phyloP scores from a whole-genome alignment of 208 protist genomes.

The Acanthamoeba castellanii region DNA sequence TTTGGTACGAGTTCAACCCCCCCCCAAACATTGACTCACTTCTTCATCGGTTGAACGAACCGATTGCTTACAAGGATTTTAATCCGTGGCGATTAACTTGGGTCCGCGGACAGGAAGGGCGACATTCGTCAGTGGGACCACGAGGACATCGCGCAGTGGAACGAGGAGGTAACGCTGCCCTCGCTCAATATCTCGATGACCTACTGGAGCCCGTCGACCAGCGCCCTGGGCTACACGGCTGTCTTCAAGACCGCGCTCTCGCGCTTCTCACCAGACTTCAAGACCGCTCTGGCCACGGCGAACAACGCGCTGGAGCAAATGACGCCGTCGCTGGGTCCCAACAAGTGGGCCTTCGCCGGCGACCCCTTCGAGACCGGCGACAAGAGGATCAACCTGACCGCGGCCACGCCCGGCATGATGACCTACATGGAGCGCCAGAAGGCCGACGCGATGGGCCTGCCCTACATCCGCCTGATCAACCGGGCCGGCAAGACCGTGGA shows the following conservation, averaged over 20 bases:
- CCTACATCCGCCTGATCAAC: slow-evolving; percentile 69
- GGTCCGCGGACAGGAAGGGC: slow-evolving; percentile 32
- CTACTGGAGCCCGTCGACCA: slow-evolving; percentile 52
- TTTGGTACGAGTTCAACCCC: too few relatives aligned
- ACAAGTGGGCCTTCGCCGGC: slow-evolving; percentile 26
- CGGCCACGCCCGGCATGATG: slow-evolving; percentile 26
- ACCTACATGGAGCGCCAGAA: slow-evolving; percentile 59
- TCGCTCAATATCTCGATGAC: slow-evolving; percentile 47
- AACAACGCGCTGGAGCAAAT: slow-evolving; percentile 51
- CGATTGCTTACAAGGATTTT: too few relatives aligned
- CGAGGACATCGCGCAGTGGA: not conserved
- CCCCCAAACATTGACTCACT: too few relatives aligned
- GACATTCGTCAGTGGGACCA: slow-evolving; percentile 58
- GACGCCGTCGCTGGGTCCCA: not conserved
- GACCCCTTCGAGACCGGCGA: not conserved
- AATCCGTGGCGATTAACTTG: too few relatives aligned
- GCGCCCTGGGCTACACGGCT: slow-evolving; percentile 41
- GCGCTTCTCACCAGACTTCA: slow-evolving; percentile 19
- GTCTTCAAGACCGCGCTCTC: slow-evolving; percentile 44
- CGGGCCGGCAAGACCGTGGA: slow-evolving; percentile 21
- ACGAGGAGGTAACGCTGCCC: not conserved
- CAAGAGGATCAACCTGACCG: not conserved
- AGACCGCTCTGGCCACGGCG: not conserved
- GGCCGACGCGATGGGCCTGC: slow-evolving; percentile 40
- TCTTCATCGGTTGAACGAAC: not conserved